These are phyloP conservation scores for Colletotrichum graminicola DNA, from an alignment of 2,329 filamentous ascomycete genomes.

Conservation along the genomic window DNA sequence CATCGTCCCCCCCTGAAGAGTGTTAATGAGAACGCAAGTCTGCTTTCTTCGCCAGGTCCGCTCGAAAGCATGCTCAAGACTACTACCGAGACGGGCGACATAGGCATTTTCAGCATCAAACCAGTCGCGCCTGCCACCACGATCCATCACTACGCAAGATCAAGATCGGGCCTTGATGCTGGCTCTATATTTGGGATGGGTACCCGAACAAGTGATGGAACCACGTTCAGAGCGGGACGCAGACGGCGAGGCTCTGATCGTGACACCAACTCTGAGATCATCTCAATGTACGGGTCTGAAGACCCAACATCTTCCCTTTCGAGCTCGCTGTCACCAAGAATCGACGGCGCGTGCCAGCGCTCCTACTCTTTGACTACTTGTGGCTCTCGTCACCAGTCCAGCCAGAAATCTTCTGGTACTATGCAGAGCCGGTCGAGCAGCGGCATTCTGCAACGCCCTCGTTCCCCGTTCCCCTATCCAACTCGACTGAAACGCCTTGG, in stretches of 20 bases:
- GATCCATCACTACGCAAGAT: constrained; percentile 48
- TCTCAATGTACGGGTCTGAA: constrained; percentile 68
- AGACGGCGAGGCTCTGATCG: constrained; percentile 61
- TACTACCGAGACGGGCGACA: constrained; percentile 75
- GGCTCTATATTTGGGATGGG: constrained; percentile 47
- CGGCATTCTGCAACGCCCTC: constrained; percentile 61
- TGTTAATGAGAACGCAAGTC: constrained; percentile 57
- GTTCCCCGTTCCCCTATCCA: constrained; percentile 71
- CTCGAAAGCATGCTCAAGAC: constrained; percentile 76
- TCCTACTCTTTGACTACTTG: constrained; percentile 69
- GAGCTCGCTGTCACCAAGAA: constrained; percentile 57
- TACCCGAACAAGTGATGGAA: constrained; percentile 50
- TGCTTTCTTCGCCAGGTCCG: constrained; percentile 64
- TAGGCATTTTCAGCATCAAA: constrained; percentile 70
- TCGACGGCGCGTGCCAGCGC: constrained; percentile 59
- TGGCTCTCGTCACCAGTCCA: constrained; percentile 60
- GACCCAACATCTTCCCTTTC: constrained; percentile 57
- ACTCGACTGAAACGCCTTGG: constrained; percentile 68
- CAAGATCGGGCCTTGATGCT: constrained; percentile 49
- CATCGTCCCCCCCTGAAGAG: constrained; percentile 59
- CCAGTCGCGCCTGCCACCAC: constrained; percentile 53
- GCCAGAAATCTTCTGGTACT: constrained; percentile 61
- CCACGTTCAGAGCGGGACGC: constrained; percentile 55
- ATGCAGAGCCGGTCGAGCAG: constrained; percentile 61
- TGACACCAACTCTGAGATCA: constrained; percentile 66